Base-by-base conservation (phyloP, 2,329 filamentous ascomycete genomes). In the Lachnellula arida region DNA sequence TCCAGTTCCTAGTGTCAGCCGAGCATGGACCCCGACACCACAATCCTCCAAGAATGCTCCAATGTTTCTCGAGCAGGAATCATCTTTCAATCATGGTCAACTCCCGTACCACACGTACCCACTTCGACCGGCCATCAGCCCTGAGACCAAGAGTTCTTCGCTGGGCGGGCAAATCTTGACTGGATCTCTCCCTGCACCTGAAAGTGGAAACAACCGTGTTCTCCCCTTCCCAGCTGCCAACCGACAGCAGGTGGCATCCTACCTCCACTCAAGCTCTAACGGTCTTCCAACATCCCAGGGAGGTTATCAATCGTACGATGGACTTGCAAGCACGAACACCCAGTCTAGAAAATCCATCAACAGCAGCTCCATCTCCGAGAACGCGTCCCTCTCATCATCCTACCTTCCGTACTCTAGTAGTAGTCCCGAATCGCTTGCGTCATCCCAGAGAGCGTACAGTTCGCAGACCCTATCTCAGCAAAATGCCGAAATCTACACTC, bases 381-480 rank as follows among this genome's bases (percentile, higher is more conserved):
- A 51, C 14, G 37, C 37, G 12, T 55, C 55, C 9, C 49, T 58
- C 3, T 49, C 59, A 12, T 37, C 34, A 5, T 55, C 61, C 8
- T 66, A 65, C 47, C 44, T 66, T 23, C 47, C 57, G 22, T 52
- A 63, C n/a, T 53, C 62, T 32, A 58, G 53, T 32, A 66, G 57
- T 44, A 67, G 61, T 39, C 65, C 63, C 12, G 63, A 68, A 49
- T 66, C 60, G 8, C 44, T 63, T 5, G 28, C 53, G n/a, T 65
- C 65, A 3, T 61, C 63, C 9, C 57, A 62, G 23, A 50, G 60
- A 42, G 48, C 48, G 17, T 63, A 63, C 25, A 55, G 49, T n/a
- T 53, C 61, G 22, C 57, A 60, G 37, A 47, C 51, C 14, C 54
- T 59, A 17, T 47, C 53, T 7, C 37, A 35, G n/a, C 51, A 50